Base-by-base conservation (phyloP, 2,329 filamentous ascomycete genomes). In the Thelonectria rubi region DNA sequence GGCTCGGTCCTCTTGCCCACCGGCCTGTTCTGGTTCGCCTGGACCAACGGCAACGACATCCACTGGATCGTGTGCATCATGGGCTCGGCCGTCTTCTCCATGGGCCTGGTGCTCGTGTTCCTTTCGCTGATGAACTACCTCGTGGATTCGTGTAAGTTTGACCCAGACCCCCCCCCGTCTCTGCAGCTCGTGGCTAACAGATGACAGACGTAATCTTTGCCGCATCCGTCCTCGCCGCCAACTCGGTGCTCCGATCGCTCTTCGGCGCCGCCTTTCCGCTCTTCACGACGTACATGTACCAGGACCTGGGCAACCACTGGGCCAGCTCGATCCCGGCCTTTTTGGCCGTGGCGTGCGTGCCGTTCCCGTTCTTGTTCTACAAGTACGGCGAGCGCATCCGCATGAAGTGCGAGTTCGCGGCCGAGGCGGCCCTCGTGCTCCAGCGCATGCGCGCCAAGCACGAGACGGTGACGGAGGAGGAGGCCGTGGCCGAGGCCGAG, bases 291-390 rank as follows among this genome's bases (percentile, higher is more conserved):
- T 74, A 80, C 64, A 86, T 87, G 83, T 87, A 85, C 72, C 37
- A 79, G 3, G 78, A 81, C 57, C 80, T 90, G 2, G 90, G 91
- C 49, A 88, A 91, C 58, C 90, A 93, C 78, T 94, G 91, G 91
- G 91, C 90, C 1, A 87, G 84, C 34, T 87, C 86, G 0, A 79
- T 94, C 14, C 91, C 91, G 0, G 92, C 88, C 0, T 94, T 94
- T 78, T 80, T 94, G 3, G 86, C 90, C 0, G 74, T 93, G 3
- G 84, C 82, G 11, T 93, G 91, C 75, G 80, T 92, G 17, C 90
- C 91, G 0, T 89, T 91, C 71, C 91, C 91, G 0, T 90, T 91
- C 75, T 74, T 94, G 15, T 92, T 94, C 76, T 91, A 91, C 79
- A 88, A 84, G 68, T 92, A 92, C 73, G 91, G 91, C 65, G 26